These are phyloP conservation scores for Sporothrix pseudoabietina DNA, from an alignment of 2,329 filamentous ascomycete genomes.

Conservation along the genomic window DNA sequence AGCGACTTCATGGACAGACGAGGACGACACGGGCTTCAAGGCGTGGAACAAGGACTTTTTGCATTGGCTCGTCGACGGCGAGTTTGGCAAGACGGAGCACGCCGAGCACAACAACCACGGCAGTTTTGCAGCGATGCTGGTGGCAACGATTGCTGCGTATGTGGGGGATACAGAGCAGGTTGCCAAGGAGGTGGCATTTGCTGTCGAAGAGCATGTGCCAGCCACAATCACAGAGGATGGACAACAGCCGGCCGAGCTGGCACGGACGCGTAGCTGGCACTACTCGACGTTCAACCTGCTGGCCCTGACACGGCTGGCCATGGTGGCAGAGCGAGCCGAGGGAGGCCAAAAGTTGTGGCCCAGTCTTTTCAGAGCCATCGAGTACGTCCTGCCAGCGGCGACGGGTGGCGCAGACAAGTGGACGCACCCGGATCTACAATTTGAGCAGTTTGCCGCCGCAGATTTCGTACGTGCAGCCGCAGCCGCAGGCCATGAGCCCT, in stretches of 20 bases:
- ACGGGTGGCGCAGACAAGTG: conserved; percentile 34
- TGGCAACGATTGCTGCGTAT: conserved; percentile 37
- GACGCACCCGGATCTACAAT: conserved; percentile 36
- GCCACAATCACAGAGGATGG: conserved; percentile 36
- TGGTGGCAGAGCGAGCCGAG: conserved; percentile 29
- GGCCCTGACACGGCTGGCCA: conserved; percentile 34
- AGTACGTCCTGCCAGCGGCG: conserved; percentile 38
- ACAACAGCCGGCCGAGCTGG: conserved; percentile 37
- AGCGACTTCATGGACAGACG: conserved; percentile 33
- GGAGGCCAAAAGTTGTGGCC: conserved; percentile 32
- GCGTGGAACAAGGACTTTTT: conserved; percentile 37
- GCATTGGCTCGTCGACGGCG: conserved; percentile 37
- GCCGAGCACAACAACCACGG: conserved; percentile 39
- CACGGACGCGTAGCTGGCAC: conserved; percentile 39
- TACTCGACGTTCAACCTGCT: conserved; percentile 39
- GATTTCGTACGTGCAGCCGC: conserved; percentile 38
- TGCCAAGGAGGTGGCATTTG: conserved; percentile 13
- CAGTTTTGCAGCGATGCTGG: conserved; percentile 37
- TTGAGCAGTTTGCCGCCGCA: conserved; percentile 37
- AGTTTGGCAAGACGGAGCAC: conserved; percentile 35
- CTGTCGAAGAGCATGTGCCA: conserved; percentile 31
- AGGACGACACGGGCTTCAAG: conserved; percentile 33
- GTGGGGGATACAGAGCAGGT: conserved; percentile 35
- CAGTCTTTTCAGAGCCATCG: conserved; percentile 34
- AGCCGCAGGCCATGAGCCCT: conserved; percentile 34